These are phyloP conservation scores for Rhizopogon vinicolor DNA, from an alignment of 768 basidiomycete genomes.

Conservation along the genomic window DNA sequence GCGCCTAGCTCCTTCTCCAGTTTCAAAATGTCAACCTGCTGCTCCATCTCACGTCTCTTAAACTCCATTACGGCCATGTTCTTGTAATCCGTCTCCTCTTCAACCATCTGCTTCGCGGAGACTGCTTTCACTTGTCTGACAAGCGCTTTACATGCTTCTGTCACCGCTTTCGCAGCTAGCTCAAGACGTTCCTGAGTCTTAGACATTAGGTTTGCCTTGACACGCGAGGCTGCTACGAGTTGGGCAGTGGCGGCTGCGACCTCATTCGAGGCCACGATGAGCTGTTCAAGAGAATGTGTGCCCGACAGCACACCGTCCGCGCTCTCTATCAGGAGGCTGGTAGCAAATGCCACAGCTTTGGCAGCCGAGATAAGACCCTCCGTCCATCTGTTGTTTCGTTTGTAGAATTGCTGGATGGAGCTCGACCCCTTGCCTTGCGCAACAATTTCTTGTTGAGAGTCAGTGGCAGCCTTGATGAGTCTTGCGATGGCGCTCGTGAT, in stretches of 20 bases:
- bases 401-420: constrained; percentile 96
- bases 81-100: constrained; percentile 81
- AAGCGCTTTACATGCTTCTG: constrained; percentile 94
- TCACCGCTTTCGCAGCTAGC: constrained; percentile 94
- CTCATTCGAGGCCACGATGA: constrained; percentile 99
- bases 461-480: constrained; percentile 94
- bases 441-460: constrained; percentile 98
- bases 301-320: constrained; percentile 97
- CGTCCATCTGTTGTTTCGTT: constrained; percentile 99
- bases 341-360: constrained; percentile 96
- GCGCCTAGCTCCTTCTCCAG: constrained; percentile 94
- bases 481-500: constrained; percentile 95
- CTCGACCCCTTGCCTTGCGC: constrained; percentile 91
- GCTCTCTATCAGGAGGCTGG: constrained; percentile 91
- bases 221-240: constrained; percentile 95
- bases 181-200: constrained; percentile 97
- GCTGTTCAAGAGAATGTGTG: constrained; percentile 95
- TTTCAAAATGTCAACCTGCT: constrained; percentile 96
- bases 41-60: constrained; percentile 98
- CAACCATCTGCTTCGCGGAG: constrained; percentile 73
- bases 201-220: constrained; percentile 97
- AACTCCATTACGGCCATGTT: constrained; percentile 93
- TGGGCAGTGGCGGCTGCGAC: constrained; percentile 97
- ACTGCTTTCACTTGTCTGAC: constrained; percentile 96
- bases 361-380: constrained; percentile 98